Conservation (phyloP, 1,139 yeast genomes). For the Kodamaea alishanica region DNA sequence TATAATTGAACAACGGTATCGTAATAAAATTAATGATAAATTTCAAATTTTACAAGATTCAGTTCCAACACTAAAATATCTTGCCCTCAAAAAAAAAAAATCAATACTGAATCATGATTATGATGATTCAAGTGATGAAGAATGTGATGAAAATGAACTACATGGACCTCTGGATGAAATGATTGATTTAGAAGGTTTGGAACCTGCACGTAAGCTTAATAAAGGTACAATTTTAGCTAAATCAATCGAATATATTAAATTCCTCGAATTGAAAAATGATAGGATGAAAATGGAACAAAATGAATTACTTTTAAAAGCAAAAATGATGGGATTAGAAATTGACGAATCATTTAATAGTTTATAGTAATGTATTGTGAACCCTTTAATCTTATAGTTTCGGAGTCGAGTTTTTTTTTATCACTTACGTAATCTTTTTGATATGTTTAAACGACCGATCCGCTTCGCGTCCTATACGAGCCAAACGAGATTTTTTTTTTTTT, state of each 20-base stretch:
- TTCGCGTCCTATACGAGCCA: slow-evolving; percentile 4
- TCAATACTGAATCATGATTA: slow-evolving; percentile 10
- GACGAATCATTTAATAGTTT: slow-evolving; percentile 9
- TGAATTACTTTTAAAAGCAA: slow-evolving; percentile 27
- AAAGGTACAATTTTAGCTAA: slow-evolving; percentile 45
- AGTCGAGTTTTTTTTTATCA: not conserved
- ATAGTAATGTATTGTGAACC: slow-evolving; percentile 1
- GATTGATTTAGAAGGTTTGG: slow-evolving; percentile 40
- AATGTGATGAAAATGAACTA: slow-evolving; percentile 4
- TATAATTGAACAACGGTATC: slow-evolving; percentile 44
- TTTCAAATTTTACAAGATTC: slow-evolving; percentile 38
- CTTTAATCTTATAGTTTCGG: not conserved
- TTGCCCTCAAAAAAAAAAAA: slow-evolving; percentile 20
- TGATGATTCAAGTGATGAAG: slow-evolving; percentile 18
- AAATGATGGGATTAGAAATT: slow-evolving; percentile 24
- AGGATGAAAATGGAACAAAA: slow-evolving; percentile 34
- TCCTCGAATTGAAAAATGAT: slow-evolving; percentile 38
- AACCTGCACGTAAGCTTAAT: slow-evolving; percentile 44
- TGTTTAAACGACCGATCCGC: not conserved
- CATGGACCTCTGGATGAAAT: slow-evolving; percentile 12
- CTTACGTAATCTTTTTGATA: not conserved
- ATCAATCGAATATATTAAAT: slow-evolving; percentile 43
- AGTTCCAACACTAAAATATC: slow-evolving; percentile 40
- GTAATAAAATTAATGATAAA: slow-evolving; percentile 45
- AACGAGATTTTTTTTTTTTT: not conserved